Conservation (phyloP, 768 basidiomycete genomes). For the Hypholoma sublateritium region DNA sequence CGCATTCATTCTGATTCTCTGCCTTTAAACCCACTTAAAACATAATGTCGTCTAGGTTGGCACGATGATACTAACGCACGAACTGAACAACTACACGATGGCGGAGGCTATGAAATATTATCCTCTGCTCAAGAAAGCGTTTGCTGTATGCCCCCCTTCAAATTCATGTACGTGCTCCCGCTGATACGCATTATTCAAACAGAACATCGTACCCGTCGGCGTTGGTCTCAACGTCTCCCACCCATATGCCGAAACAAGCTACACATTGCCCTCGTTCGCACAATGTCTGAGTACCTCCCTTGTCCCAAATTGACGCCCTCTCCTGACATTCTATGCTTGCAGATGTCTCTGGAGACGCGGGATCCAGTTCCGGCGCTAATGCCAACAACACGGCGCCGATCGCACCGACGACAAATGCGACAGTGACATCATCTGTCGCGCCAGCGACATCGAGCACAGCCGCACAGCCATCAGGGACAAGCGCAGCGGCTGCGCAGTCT, state of each 20-base stretch:
- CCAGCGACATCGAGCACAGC: too few relatives aligned
- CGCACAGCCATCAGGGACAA: too few relatives aligned
- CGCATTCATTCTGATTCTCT: background rate
- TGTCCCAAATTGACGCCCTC: background rate
- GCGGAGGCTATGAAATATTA: constrained; percentile 52
- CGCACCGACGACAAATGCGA: too few relatives aligned
- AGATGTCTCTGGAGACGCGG: background rate
- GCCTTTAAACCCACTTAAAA: background rate
- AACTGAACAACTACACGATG: constrained; percentile 64
- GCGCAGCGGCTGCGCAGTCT: too few relatives aligned
- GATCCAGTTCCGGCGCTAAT: too few relatives aligned
- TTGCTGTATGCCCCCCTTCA: constrained; percentile 33
- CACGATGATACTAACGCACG: constrained; percentile 56
- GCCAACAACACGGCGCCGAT: too few relatives aligned
- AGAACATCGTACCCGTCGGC: constrained; percentile 54
- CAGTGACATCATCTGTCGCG: too few relatives aligned
- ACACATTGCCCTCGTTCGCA: constrained; percentile 41
- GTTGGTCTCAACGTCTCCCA: constrained; percentile 50
- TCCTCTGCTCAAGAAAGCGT: constrained; percentile 40
- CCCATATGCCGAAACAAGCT: constrained; percentile 51
- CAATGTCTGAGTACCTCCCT: constrained; percentile 40
- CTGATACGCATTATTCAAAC: background rate
- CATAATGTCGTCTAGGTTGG: constrained; percentile 33
- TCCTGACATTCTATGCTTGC: background rate
- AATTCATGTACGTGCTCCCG: background rate